These are phyloP conservation scores for Pestalotiopsis sp. DNA, from an alignment of 2,329 filamentous ascomycete species.

Conservation along the genomic window DNA sequence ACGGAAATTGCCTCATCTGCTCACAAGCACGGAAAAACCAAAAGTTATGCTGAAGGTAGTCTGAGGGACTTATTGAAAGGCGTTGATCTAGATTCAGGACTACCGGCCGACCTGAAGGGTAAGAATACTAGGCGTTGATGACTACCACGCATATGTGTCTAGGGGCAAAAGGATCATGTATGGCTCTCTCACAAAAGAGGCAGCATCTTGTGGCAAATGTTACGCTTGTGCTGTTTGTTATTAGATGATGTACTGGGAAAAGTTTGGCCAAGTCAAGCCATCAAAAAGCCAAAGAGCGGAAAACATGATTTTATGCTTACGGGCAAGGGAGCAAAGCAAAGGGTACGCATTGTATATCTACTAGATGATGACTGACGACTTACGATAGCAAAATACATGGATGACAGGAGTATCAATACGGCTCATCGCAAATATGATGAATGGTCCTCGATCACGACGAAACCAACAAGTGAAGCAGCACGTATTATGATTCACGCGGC, in stretches of 20 bases:
- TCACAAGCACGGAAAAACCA: slow-evolving; percentile 26
- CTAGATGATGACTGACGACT: background rate
- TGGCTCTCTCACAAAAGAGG: background rate
- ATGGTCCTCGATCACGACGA: too few species aligned
- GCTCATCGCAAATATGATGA: too few species aligned
- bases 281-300: background rate
- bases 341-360: background rate
- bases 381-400: background rate
- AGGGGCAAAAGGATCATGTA: too few species aligned
- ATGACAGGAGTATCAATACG: background rate
- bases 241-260: too few species aligned
- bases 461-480: too few species aligned
- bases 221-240: too few species aligned
- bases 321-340: background rate
- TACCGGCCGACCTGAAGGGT: slow-evolving; percentile 23
- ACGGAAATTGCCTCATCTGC: slow-evolving; percentile 20
- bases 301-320: background rate
- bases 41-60: slow-evolving; percentile 58
- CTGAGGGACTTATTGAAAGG: slow-evolving; percentile 54
- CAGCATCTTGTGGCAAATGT: background rate
- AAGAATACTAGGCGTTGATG: slow-evolving; percentile 22
- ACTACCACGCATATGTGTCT: background rate
- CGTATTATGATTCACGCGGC: too few species aligned
- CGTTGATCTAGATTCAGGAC: slow-evolving; percentile 26
- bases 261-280: too few species aligned